phyloP scores from a whole-genome alignment of 2,329 filamentous ascomycete species.

The Hypomyces perniciosus region DNA sequence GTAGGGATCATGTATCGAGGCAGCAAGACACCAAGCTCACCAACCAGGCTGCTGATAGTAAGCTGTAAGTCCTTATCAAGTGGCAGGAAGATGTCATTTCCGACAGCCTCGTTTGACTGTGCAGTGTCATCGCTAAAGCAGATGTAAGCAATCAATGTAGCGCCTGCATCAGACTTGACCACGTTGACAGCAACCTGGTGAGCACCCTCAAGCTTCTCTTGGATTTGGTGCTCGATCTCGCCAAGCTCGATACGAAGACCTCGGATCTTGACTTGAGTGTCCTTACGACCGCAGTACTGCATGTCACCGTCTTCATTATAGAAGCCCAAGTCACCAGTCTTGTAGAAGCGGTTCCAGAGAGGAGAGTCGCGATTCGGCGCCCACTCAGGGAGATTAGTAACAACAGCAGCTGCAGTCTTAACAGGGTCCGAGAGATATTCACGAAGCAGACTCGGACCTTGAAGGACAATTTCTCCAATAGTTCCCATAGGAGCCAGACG shows the following conservation, averaged over 20 bases:
- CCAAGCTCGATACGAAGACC: conserved; percentile 17
- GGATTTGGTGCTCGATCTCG: conserved; percentile 14
- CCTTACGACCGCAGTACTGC: too few species aligned
- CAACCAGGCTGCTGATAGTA: not conserved
- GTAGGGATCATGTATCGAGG: conserved; percentile 8
- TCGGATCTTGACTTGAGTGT: conserved; percentile 19
- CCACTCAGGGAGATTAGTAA: conserved; percentile 3
- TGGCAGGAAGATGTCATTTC: not conserved
- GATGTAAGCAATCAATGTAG: not conserved
- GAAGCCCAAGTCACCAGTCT: conserved; percentile 15
- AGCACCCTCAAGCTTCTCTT: not conserved
- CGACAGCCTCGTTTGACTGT: too few species aligned
- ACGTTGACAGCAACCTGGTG: conserved; percentile 10
- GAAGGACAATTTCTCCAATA: conserved; percentile 7
- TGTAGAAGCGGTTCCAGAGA: conserved; percentile 9
- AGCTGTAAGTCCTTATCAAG: not conserved
- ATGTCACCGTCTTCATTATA: conserved; percentile 13
- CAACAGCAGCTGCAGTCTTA: not conserved
- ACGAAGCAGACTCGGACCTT: conserved; percentile 3
- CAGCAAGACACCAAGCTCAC: not conserved
- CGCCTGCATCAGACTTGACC: not conserved
- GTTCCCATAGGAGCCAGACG: conserved; percentile 6
- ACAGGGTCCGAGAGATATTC: conserved; percentile 7
- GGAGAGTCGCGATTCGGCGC: not conserved
- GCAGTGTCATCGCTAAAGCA: conserved; percentile 1